A percentile compares a stretch with the other conserved stretches of the same genome.
Evolutionary conservation across 257 asterid genomes (phyloP).

Genomic region (Perilla frutescens): DNA sequence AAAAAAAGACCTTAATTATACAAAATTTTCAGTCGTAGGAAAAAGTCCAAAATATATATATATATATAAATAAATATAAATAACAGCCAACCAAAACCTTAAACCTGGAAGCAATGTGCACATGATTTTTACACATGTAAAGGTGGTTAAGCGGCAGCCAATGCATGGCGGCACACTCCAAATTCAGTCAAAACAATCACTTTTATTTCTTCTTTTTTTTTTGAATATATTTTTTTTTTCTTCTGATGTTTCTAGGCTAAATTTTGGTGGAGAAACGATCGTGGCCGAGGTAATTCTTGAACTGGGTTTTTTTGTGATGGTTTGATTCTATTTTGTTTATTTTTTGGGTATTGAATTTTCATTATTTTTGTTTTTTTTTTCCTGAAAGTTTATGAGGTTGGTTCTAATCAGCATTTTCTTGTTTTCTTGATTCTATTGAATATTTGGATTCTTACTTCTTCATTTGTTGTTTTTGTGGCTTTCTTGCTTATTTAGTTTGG

Average conservation of each 20-base stretch:
- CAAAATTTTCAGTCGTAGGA: too few species aligned
- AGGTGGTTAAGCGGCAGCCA: slow-evolving; percentile 34
- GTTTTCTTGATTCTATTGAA: slow-evolving; percentile 14
- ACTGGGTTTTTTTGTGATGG: neutral
- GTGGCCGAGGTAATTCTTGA: slow-evolving; percentile 31
- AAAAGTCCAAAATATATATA: neutral
- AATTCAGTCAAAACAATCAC: neutral
- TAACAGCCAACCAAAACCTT: slow-evolving; percentile 38
- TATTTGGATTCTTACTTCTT: neutral
- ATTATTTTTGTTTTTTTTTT: neutral
- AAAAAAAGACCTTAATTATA: too few species aligned
- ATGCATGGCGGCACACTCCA: slow-evolving; percentile 41
- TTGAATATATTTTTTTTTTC: neutral
- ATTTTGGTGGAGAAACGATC: slow-evolving; percentile 22
- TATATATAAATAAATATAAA: neutral
- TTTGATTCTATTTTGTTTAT: neutral
- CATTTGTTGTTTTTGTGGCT: neutral
- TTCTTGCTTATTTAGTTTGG: neutral
- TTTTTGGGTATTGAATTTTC: neutral
- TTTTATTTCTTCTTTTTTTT: neutral
- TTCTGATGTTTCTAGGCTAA: neutral
- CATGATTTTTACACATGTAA: slow-evolving; percentile 46
- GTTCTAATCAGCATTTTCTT: neutral
- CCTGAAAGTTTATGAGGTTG: neutral
- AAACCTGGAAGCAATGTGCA: slow-evolving; percentile 42